Conservation (phyloP, 306 rosid species). For the Adenanthera pavonina region DNA sequence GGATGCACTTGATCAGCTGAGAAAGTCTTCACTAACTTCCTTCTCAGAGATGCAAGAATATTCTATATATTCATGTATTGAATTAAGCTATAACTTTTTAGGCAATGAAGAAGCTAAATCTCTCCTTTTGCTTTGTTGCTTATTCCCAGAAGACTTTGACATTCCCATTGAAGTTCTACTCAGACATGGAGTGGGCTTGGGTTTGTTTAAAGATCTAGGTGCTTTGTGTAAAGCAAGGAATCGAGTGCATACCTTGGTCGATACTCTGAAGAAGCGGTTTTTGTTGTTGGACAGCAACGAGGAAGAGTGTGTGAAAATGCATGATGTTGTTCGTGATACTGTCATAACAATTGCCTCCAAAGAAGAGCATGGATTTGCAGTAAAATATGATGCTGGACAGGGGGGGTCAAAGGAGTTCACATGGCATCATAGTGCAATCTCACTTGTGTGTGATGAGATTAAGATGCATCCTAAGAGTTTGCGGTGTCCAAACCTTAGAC, state of each 20-base stretch:
- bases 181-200: constrained; percentile 30
- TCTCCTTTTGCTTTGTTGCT: constrained; percentile 36
- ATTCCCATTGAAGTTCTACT: constrained; percentile 34
- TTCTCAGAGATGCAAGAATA: neutral
- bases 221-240: constrained; percentile 35
- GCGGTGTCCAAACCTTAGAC: constrained; percentile 8
- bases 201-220: neutral
- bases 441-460: constrained; percentile 14
- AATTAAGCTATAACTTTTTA: constrained; percentile 22
- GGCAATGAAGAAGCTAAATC: constrained; percentile 24
- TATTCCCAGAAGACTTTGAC: constrained; percentile 34
- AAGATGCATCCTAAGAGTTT: neutral
- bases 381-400: neutral
- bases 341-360: constrained; percentile 6
- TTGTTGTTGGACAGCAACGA: constrained; percentile 37
- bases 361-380: constrained; percentile 8
- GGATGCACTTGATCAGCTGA: constrained; percentile 29
- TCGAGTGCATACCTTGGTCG: constrained; percentile 26
- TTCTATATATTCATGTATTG: constrained; percentile 17
- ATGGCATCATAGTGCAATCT: neutral
- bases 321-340: constrained; percentile 43
- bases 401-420: neutral
- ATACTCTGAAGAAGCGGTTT: constrained; percentile 20
- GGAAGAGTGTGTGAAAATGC: constrained; percentile 40
- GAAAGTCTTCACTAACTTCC: neutral